Conservation (phyloP, 768 basidiomycete genomes). For the Hypholoma fasciculare region DNA sequence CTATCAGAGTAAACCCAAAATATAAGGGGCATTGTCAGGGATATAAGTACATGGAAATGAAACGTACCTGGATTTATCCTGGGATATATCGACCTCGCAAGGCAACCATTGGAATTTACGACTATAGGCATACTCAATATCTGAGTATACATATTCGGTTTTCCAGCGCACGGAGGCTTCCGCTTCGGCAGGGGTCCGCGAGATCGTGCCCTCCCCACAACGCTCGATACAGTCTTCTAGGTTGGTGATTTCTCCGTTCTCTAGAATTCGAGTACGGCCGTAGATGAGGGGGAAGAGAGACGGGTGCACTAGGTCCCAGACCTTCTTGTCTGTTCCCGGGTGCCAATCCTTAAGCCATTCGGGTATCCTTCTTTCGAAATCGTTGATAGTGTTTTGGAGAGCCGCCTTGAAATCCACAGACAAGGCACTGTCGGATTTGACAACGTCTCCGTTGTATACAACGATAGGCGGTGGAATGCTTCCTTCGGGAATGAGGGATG, state of each 20-base stretch:
- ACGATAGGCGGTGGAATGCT: constrained; percentile 15
- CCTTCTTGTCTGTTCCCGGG: constrained; percentile 40
- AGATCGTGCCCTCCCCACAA: constrained; percentile 22
- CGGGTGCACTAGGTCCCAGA: constrained; percentile 47
- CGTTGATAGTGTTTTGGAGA: constrained; percentile 22
- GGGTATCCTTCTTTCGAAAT: constrained; percentile 34
- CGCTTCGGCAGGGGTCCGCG: background rate
- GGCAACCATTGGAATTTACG: constrained; percentile 28
- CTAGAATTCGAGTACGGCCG: constrained; percentile 25
- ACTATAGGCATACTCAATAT: constrained; percentile 15
- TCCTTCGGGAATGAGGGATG: constrained; percentile 8
- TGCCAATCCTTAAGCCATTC: constrained; percentile 44
- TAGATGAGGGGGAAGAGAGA: constrained; percentile 42
- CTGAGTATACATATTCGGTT: background rate
- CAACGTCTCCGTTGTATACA: constrained; percentile 27
- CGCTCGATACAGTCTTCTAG: constrained; percentile 23
- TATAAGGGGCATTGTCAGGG: background rate
- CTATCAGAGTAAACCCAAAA: constrained; percentile 8
- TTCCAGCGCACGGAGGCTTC: background rate
- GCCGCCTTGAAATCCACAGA: constrained; percentile 20
- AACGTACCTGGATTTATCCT: constrained; percentile 18
- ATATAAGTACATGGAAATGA: background rate
- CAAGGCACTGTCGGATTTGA: constrained; percentile 34
- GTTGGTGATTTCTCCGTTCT: constrained; percentile 13
- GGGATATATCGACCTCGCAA: constrained; percentile 28